Percentiles rank a stretch among this genome's conserved stretches.
phyloP scores from a whole-genome alignment of 2,329 filamentous ascomycete species.

The Bipolaris gigantea region DNA sequence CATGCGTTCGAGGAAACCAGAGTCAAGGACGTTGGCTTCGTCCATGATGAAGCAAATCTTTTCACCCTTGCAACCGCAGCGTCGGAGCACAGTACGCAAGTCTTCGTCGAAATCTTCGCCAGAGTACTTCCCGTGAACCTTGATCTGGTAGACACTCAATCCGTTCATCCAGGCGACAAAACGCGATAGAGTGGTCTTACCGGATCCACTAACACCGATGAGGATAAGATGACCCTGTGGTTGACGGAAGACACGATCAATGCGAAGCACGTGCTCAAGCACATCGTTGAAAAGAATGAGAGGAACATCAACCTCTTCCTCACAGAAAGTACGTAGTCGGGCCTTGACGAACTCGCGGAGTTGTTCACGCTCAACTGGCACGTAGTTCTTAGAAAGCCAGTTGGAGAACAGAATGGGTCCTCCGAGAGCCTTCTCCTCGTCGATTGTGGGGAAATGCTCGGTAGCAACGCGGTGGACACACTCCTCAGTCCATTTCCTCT shows the following conservation, averaged over 20 bases:
- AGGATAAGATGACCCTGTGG: slow-evolving; percentile 97
- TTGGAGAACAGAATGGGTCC: slow-evolving; percentile 98
- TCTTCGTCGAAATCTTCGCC: slow-evolving; percentile 99
- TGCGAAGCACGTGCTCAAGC: slow-evolving; percentile 94
- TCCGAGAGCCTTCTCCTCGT: slow-evolving; percentile 83
- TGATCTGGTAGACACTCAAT: slow-evolving; percentile 98
- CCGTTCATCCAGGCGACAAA: slow-evolving; percentile 99
- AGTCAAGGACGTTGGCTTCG: slow-evolving; percentile 97
- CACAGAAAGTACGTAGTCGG: slow-evolving; percentile 95
- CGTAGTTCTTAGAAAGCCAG: slow-evolving; percentile 98
- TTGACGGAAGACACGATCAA: slow-evolving; percentile 97
- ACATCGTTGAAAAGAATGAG: slow-evolving; percentile 99
- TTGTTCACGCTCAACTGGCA: slow-evolving; percentile 93
- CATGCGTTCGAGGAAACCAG: slow-evolving; percentile 98
- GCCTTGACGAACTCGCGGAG: slow-evolving; percentile 97
- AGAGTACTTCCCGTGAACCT: slow-evolving; percentile 98
- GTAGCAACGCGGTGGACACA: slow-evolving; percentile 82
- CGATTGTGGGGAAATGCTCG: slow-evolving; percentile 93
- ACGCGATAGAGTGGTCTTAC: slow-evolving; percentile 95
- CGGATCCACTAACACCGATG: slow-evolving; percentile 96
- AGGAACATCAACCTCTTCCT: slow-evolving; percentile 98
- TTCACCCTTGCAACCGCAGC: slow-evolving; percentile 95
- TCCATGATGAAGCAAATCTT: slow-evolving; percentile 99
- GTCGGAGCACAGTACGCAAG: slow-evolving; percentile 85
- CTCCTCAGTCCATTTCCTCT: slow-evolving; percentile 93